Evolutionary conservation across 1,284 basidiomycete genomes (phyloP), one percentile per base, ranked within the genome.

Genomic region (Papiliotrema flavescens): DNA sequence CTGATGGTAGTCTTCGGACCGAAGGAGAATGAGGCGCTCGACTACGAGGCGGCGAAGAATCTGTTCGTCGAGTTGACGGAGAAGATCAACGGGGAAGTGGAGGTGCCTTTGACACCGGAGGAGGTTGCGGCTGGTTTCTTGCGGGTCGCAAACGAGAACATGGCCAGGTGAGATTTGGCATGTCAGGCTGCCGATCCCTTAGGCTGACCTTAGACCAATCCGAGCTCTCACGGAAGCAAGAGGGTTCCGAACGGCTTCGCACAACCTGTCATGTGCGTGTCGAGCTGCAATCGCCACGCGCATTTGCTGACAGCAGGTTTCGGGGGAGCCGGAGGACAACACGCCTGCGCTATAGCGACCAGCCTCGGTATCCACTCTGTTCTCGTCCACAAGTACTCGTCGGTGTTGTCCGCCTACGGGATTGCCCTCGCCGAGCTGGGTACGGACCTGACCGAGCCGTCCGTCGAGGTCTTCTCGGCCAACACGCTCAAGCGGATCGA

Each of bases 301-400:
- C 5, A 32, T 11, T 5, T 32, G 6, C 28, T 91, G 28, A 77
- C 97, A 3, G 88, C 90, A 2, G 88, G 86, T 57, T 97, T 97
- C 65, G 94, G 90, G 22, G 90, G 90, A 19, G 90, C 90, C 2
- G 91, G 91, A 14, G 91, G 92, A 0, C 92, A 95, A 67, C 90
- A 94, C 64, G 91, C 89, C 3, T 93, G 90, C 79, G 87, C 90
- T 62, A 89, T 95, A 45, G 90, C 80, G 19, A 67, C 28, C 28
- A 32, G 46, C 26, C 80, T 95, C 0, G 88, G 88, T 7, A 94
- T 95, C 63, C 83, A 82, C 63, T 88, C 85, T 0, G 87, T 95
- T 56, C 77, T 95, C 26, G 87, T 95, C 42, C 91, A 94, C 76
- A 81, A 84, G 51, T 91, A 89, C 72, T 90, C 86, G 47, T 91